Evolutionary conservation across 495 filamentous ascomycete species (phyloP).

Genomic region (Talaromyces liani): DNA sequence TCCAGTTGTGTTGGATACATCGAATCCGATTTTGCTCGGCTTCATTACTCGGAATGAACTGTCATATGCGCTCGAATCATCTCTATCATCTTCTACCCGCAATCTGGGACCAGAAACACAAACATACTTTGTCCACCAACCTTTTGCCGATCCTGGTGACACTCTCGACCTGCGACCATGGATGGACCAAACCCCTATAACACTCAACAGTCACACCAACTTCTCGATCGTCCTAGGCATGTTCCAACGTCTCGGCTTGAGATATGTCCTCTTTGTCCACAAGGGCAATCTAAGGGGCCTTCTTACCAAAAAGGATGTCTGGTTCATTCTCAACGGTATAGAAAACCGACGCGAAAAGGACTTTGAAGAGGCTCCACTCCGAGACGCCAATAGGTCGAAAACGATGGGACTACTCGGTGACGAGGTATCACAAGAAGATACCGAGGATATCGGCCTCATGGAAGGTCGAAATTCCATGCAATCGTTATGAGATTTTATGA

Average conservation of each 20-base stretch:
- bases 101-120: slow-evolving; percentile 63
- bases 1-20: slow-evolving; percentile 73
- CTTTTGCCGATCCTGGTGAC: slow-evolving; percentile 67
- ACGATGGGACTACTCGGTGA: slow-evolving; percentile 41
- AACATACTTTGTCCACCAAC: slow-evolving; percentile 75
- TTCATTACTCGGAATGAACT: slow-evolving; percentile 94
- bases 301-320: slow-evolving; percentile 97
- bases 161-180: slow-evolving; percentile 85
- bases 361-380: slow-evolving; percentile 26
- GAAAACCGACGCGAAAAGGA: slow-evolving; percentile 47
- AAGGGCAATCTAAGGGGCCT: slow-evolving; percentile 75
- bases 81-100: slow-evolving; percentile 34
- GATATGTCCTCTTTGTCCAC: slow-evolving; percentile 84
- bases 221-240: slow-evolving; percentile 79
- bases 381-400: slow-evolving; percentile 36
- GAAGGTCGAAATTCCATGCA: slow-evolving; percentile 29
- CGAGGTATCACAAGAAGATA: slow-evolving; percentile 20
- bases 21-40: slow-evolving; percentile 64
- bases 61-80: slow-evolving; percentile 61
- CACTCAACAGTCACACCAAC: slow-evolving; percentile 64
- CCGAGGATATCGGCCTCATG: slow-evolving; percentile 30
- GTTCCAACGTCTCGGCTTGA: slow-evolving; percentile 87
- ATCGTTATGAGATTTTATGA: slow-evolving; percentile 1
- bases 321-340: slow-evolving; percentile 79
- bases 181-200: slow-evolving; percentile 98